A percentile compares a stretch with the other conserved stretches of the same genome.
Evolutionary conservation across 176 grass and related monocot genomes (phyloP).

Genomic region (Elaeis guineensis): DNA sequence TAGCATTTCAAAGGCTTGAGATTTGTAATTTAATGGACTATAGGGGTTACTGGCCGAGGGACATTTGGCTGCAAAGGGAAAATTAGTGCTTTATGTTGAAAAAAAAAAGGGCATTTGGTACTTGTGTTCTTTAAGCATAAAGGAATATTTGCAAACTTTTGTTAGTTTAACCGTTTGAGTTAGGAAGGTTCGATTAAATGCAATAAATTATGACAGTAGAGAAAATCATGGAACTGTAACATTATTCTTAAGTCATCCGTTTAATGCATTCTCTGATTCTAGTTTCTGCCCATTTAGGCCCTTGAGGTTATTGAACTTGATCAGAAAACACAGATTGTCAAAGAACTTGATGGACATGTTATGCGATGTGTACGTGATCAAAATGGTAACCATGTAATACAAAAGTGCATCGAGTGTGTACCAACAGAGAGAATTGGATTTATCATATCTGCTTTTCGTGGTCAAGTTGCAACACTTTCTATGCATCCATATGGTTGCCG

Average conservation of each 20-base stretch:
- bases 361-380: slow-evolving; percentile 96
- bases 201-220: no score
- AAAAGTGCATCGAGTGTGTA: slow-evolving; percentile 97
- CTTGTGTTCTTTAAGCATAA: no score
- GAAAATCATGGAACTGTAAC: no score
- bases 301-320: slow-evolving; percentile 93
- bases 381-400: slow-evolving; percentile 97
- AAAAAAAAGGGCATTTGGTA: no score
- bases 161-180: no score
- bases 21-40: no score
- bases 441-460: slow-evolving; percentile 73
- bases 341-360: slow-evolving; percentile 83
- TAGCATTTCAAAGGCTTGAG: no score
- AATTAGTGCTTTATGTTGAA: no score
- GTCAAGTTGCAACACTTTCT: slow-evolving; percentile 77
- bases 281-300: slow-evolving; percentile 41
- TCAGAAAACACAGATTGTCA: slow-evolving; percentile 73
- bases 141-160: no score
- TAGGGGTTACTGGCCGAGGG: no score
- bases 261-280: slow-evolving; percentile 26
- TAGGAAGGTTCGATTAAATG: no score
- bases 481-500: slow-evolving; percentile 97
- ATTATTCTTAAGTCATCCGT: not conserved
- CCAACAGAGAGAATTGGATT: slow-evolving; percentile 79
- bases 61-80: no score